Evolutionary conservation across 352 stramenopile genomes (phyloP).

Genomic region (Phytophthora pini): DNA sequence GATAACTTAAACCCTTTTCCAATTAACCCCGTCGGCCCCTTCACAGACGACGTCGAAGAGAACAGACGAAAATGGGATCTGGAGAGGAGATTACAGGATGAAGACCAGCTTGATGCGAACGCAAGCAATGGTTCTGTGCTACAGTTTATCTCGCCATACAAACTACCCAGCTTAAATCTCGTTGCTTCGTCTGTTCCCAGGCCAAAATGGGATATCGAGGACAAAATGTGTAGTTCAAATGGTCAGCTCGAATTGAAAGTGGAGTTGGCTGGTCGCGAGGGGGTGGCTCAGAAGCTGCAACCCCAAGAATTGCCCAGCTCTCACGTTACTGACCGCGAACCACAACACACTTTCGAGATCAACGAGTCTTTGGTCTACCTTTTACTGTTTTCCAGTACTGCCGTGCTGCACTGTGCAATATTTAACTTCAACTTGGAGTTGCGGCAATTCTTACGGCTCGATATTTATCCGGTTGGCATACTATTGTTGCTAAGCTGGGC

Average conservation of each 20-base stretch:
- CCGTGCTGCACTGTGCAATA: conserved; percentile 64
- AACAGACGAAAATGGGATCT: conserved; percentile 34
- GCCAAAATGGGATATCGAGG: conserved; percentile 7
- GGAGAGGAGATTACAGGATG: conserved; percentile 33
- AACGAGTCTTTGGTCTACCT: conserved; percentile 42
- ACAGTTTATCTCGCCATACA: conserved; percentile 6
- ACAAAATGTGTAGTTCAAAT: conserved; percentile 9
- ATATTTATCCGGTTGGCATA: conserved; percentile 59
- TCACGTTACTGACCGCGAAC: not conserved
- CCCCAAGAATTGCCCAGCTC: conserved; percentile 4
- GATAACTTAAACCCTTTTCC: conserved; percentile 21
- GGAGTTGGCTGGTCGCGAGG: not conserved
- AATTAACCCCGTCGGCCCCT: conserved; percentile 14
- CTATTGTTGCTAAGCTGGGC: conserved; percentile 65
- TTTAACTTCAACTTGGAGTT: conserved; percentile 70
- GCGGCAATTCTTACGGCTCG: conserved; percentile 51
- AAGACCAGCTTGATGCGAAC: conserved; percentile 4
- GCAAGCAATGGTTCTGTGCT: not conserved
- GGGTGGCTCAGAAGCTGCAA: conserved; percentile 4
- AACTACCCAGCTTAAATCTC: conserved; percentile 13
- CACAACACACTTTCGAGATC: conserved; percentile 32
- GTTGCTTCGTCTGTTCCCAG: conserved; percentile 7
- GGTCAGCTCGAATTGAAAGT: conserved; percentile 7
- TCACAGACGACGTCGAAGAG: conserved; percentile 15
- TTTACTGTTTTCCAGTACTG: conserved; percentile 62